phyloP scores from a whole-genome alignment of 192 early-diverging fungal genomes.

The Diversispora epigaea region DNA sequence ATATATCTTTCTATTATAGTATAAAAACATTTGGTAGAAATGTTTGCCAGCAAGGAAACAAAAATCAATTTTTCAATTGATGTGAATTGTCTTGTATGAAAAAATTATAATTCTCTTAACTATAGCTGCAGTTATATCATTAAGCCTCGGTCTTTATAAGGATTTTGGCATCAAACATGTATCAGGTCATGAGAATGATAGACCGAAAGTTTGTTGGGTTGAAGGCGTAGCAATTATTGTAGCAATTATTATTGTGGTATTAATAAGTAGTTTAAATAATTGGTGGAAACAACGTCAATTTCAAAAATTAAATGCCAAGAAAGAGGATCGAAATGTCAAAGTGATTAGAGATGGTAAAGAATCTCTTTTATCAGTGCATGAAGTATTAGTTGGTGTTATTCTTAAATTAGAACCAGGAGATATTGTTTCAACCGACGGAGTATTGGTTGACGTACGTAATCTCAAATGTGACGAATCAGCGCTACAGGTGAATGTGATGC shows the following conservation, averaged over 20 bases:
- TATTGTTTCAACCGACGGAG: slow-evolving; percentile 87
- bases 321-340: slow-evolving; percentile 77
- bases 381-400: slow-evolving; percentile 90
- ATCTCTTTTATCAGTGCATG: slow-evolving; percentile 68
- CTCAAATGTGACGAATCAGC: slow-evolving; percentile 89
- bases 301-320: slow-evolving; percentile 80
- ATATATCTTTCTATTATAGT: slow-evolving; percentile 50
- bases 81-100: slow-evolving; percentile 82
- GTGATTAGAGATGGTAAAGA: slow-evolving; percentile 65
- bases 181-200: slow-evolving; percentile 28
- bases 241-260: slow-evolving; percentile 75
- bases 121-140: slow-evolving; percentile 74
- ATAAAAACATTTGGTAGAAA: slow-evolving; percentile 66
- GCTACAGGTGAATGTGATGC: slow-evolving; percentile 95
- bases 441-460: slow-evolving; percentile 79
- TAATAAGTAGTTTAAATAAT: slow-evolving; percentile 78
- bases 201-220: slow-evolving; percentile 74
- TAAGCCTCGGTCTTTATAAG: slow-evolving; percentile 79
- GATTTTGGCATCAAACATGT: slow-evolving; percentile 59
- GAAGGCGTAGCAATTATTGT: slow-evolving; percentile 84
- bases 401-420: slow-evolving; percentile 87
- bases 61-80: slow-evolving; percentile 69
- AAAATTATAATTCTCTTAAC: slow-evolving; percentile 78
- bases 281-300: slow-evolving; percentile 87
- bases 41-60: slow-evolving; percentile 66